Percentiles rank a stretch among this genome's conserved stretches.
Conservation (phyloP, 2,329 filamentous ascomycete species). For the Penicillium olsonii region DNA sequence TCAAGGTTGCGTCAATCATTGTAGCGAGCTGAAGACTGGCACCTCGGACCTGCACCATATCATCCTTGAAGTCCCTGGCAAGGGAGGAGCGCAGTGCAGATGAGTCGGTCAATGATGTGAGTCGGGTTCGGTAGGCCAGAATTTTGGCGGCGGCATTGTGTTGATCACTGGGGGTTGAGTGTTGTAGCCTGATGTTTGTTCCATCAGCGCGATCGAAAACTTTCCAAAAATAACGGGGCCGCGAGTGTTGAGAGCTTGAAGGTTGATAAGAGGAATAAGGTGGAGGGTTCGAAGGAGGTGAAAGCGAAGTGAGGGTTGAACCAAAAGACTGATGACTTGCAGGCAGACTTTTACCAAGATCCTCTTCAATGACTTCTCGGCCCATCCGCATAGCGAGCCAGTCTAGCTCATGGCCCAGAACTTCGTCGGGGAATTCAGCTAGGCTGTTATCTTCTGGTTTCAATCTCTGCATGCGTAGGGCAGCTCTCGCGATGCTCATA, state of each 20-base stretch:
- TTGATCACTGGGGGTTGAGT: not conserved
- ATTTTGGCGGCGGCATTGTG: not conserved
- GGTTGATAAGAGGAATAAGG: too few relatives aligned
- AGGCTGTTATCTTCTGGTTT: not conserved
- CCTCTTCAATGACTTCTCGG: not conserved
- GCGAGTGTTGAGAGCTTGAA: too few relatives aligned
- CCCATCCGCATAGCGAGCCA: conserved; percentile 1
- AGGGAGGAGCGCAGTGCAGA: not conserved
- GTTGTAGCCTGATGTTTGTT: not conserved
- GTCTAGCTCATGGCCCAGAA: conserved; percentile 1
- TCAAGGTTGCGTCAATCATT: not conserved
- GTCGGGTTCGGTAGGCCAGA: conserved; percentile 1
- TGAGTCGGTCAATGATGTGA: not conserved
- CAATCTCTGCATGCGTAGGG: conserved; percentile 2
- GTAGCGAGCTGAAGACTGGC: not conserved
- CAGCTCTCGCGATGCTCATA: not conserved
- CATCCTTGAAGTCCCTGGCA: not conserved
- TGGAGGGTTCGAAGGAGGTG: too few relatives aligned
- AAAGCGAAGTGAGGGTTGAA: too few relatives aligned
- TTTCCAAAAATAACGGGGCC: not conserved
- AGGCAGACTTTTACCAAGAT: too few relatives aligned
- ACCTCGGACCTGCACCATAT: not conserved
- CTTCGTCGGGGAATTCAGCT: not conserved
- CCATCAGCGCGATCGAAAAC: not conserved
- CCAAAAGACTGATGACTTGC: too few relatives aligned